Percentiles rank a stretch among this genome's conserved stretches.
phyloP scores from a whole-genome alignment of 176 grass and related monocot species.

The Otatea glauca region DNA sequence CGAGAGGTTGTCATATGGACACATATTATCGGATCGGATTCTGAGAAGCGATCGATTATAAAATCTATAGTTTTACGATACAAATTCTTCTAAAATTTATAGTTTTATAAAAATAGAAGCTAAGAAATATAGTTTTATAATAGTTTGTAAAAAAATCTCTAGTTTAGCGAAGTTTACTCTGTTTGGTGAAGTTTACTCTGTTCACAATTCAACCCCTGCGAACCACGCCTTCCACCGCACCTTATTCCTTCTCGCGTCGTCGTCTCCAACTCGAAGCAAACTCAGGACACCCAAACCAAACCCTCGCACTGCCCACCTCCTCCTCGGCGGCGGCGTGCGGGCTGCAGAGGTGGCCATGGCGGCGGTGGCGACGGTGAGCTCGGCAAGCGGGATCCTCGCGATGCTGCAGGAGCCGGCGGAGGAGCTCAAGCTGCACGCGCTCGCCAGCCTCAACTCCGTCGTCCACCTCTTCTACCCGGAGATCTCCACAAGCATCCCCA shows the following conservation, averaged over 20 bases:
- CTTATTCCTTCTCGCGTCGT: slow-evolving; percentile 24
- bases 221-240: background rate
- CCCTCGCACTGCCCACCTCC: slow-evolving; percentile 38
- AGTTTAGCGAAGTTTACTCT: no score
- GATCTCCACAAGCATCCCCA: slow-evolving; percentile 97
- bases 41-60: no score
- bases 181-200: no score
- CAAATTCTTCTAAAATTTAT: no score
- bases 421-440: slow-evolving; percentile 89
- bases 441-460: slow-evolving; percentile 82
- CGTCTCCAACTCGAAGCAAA: slow-evolving; percentile 54
- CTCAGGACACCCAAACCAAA: slow-evolving; percentile 28
- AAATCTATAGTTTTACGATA: no score
- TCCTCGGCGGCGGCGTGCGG: slow-evolving; percentile 34
- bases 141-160: no score
- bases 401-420: slow-evolving; percentile 90
- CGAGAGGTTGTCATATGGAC: no score
- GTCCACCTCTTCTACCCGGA: slow-evolving; percentile 99
- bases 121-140: no score
- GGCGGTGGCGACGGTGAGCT: slow-evolving; percentile 79
- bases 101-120: no score
- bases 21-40: no score
- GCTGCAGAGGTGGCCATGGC: slow-evolving; percentile 43
- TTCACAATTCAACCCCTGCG: no score
- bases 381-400: slow-evolving; percentile 87